Conservation (phyloP, 441 rosid genomes). For the Rhodomyrtus psidioides region DNA sequence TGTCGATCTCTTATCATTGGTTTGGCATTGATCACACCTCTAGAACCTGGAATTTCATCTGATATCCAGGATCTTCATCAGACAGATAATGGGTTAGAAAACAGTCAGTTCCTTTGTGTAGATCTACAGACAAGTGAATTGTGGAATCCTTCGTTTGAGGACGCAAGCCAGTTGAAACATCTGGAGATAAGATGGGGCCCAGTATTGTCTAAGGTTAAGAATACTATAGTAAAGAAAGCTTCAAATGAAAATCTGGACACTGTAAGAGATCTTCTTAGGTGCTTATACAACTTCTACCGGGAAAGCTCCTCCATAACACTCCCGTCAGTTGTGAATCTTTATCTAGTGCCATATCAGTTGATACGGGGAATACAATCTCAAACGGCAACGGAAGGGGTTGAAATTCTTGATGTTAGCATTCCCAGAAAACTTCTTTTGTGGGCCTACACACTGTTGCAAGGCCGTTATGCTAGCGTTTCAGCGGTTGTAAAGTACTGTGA, state of each 20-base stretch:
- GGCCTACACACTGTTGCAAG: slow-evolving; percentile 77
- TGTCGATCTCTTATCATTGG: slow-evolving; percentile 68
- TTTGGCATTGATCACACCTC: slow-evolving; percentile 75
- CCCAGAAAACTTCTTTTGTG: slow-evolving; percentile 95
- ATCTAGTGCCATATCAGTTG: slow-evolving; percentile 42
- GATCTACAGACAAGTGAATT: slow-evolving; percentile 66
- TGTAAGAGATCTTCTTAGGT: slow-evolving; percentile 68
- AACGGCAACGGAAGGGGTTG: slow-evolving; percentile 60
- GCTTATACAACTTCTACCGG: slow-evolving; percentile 75
- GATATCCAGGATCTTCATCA: slow-evolving; percentile 34
- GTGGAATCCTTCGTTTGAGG: slow-evolving; percentile 69
- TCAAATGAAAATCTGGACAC: slow-evolving; percentile 56
- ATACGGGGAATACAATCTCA: slow-evolving; percentile 35
- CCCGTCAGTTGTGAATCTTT: slow-evolving; percentile 63
- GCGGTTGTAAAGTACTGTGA: slow-evolving; percentile 80
- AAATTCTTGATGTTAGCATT: slow-evolving; percentile 74
- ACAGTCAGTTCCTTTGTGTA: slow-evolving; percentile 54
- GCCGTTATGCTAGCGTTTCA: slow-evolving; percentile 70
- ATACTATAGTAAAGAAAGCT: slow-evolving; percentile 49
- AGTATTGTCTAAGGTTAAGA: slow-evolving; percentile 59
- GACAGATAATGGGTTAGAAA: slow-evolving; percentile 36
- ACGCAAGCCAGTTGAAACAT: slow-evolving; percentile 36
- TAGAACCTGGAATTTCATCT: slow-evolving; percentile 32
- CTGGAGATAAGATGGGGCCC: slow-evolving; percentile 73
- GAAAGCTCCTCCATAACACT: slow-evolving; percentile 71